Percentiles rank a stretch among this genome's conserved stretches.
phyloP scores from a whole-genome alignment of 192 early-diverging fungal genomes.

The Backusella liffmaniae region DNA sequence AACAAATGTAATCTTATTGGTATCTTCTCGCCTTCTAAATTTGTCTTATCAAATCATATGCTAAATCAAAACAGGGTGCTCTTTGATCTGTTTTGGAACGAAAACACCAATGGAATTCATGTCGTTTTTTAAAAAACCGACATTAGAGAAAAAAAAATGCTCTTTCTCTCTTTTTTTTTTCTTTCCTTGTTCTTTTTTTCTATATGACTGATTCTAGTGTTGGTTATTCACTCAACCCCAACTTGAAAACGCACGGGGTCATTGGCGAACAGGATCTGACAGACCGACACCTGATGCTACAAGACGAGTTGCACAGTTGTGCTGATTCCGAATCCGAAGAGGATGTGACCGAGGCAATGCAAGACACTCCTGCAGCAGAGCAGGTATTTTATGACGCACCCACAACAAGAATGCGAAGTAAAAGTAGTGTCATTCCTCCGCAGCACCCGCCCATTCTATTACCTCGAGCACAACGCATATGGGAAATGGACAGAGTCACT shows the following conservation, averaged over 20 bases:
- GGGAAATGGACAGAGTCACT: conserved; percentile 79
- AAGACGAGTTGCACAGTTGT: neutral
- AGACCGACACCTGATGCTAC: neutral
- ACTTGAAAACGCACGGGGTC: neutral
- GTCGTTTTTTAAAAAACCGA: neutral
- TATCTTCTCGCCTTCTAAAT: too few species aligned
- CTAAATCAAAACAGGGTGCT: too few species aligned
- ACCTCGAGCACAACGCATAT: conserved; percentile 33
- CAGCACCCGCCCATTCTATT: neutral
- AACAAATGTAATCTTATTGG: too few species aligned
- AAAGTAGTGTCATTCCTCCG: neutral
- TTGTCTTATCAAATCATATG: too few species aligned
- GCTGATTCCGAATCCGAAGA: neutral
- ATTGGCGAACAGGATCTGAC: neutral
- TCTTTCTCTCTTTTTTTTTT: neutral
- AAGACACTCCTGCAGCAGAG: neutral
- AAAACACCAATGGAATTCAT: neutral
- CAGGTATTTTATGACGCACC: neutral
- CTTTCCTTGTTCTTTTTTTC: neutral
- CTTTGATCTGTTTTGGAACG: too few species aligned
- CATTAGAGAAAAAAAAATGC: neutral
- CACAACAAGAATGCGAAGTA: neutral
- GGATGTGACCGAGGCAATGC: neutral
- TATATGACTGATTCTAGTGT: neutral
- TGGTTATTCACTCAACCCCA: neutral